Evolutionary conservation across 805 yeast species (phyloP).

Genomic region (Yarrowia sp.): DNA sequence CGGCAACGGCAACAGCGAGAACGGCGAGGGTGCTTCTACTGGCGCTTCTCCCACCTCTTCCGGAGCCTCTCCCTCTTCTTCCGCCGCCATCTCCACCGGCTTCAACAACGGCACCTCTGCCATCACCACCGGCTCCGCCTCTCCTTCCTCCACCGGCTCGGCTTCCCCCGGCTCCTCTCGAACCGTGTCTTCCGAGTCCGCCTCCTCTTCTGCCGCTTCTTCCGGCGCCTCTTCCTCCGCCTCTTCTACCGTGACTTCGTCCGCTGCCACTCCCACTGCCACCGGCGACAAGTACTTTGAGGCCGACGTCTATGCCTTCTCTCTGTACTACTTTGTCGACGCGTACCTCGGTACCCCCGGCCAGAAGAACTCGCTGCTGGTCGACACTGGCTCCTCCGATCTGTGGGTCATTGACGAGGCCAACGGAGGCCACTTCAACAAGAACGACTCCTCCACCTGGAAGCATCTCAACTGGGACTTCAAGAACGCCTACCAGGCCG

Average conservation of each 20-base stretch:
- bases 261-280: conserved; percentile 28
- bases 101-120: conserved; percentile 2
- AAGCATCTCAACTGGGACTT: conserved; percentile 42
- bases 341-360: conserved; percentile 63
- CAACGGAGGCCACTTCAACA: conserved; percentile 37
- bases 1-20: background rate
- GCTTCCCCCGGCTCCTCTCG: conserved; percentile 25
- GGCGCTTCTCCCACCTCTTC: background rate
- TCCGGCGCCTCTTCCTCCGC: background rate
- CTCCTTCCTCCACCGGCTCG: conserved; percentile 9
- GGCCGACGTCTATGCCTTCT: conserved; percentile 39
- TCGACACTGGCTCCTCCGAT: conserved; percentile 78
- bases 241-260: conserved; percentile 19
- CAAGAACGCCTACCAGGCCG: conserved; percentile 50
- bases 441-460: conserved; percentile 42
- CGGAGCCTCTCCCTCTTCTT: conserved; percentile 3
- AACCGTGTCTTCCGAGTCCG: conserved; percentile 17
- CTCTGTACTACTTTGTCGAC: conserved; percentile 41
- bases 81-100: conserved; percentile 7
- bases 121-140: conserved; percentile 8
- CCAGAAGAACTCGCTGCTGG: conserved; percentile 59
- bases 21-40: background rate
- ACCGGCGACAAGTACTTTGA: conserved; percentile 35
- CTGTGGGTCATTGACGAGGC: conserved; percentile 57
- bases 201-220: conserved; percentile 8